phyloP scores from a whole-genome alignment of 176 grass and related monocot species.

The Carex parvula region DNA sequence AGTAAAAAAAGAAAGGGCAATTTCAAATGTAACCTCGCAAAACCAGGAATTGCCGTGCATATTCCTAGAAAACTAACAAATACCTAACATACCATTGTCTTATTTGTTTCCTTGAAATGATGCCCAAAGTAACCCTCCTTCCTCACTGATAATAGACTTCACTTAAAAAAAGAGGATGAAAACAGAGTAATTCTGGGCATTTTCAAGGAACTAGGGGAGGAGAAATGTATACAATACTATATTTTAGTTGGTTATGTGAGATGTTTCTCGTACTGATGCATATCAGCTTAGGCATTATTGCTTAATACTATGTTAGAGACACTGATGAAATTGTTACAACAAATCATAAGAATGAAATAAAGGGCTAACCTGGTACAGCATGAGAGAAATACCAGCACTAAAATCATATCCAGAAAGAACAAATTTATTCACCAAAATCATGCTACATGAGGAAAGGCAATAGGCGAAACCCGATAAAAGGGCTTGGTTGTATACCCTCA shows the following conservation, averaged over 20 bases:
- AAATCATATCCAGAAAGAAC: conserved; percentile 82
- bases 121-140: background rate
- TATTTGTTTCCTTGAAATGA: background rate
- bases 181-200: background rate
- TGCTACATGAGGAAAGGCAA: conserved; percentile 87
- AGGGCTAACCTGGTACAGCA: conserved; percentile 79
- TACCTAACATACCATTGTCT: background rate
- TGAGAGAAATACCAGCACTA: conserved; percentile 87
- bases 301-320: background rate
- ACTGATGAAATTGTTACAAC: background rate
- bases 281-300: background rate
- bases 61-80: background rate
- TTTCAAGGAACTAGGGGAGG: background rate
- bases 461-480: conserved; percentile 88
- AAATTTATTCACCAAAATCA: conserved; percentile 95
- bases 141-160: background rate
- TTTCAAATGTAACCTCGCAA: background rate
- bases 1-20: background rate
- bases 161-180: background rate
- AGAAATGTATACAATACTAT: background rate
- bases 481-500: conserved; percentile 68
- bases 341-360: background rate
- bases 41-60: background rate
- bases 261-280: background rate
- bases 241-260: background rate